These are phyloP conservation scores for Chenopodium quinoa DNA, from an alignment of 148 eudicot genomes.

Conservation along the genomic window DNA sequence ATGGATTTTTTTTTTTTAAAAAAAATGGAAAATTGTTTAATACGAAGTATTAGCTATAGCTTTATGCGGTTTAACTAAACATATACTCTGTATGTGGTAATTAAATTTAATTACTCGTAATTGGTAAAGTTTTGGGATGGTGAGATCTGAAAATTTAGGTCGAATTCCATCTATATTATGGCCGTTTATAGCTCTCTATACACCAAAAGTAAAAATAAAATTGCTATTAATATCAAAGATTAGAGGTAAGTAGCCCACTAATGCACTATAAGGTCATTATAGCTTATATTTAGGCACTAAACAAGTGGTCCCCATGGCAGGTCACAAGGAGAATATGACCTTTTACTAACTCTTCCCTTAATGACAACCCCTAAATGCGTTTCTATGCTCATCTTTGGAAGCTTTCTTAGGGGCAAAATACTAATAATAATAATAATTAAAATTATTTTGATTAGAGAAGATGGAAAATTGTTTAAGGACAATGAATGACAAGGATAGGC, in stretches of 20 bases:
- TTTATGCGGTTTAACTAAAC: too few relatives aligned
- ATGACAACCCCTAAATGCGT: conserved; percentile 21
- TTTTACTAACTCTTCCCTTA: conserved; percentile 26
- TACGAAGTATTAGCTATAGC: too few relatives aligned
- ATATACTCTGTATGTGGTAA: too few relatives aligned
- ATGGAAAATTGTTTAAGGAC: conserved; percentile 10
- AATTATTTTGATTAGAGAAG: not conserved
- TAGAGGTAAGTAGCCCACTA: conserved; percentile 4
- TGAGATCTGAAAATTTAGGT: too few relatives aligned
- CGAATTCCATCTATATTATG: too few relatives aligned
- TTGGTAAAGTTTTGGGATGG: too few relatives aligned
- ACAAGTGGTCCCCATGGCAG: conserved; percentile 8
- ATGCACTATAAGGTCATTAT: conserved; percentile 18
- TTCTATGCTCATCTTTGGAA: not conserved
- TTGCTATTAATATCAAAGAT: too few relatives aligned
- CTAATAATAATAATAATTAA: not conserved
- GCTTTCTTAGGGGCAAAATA: not conserved
- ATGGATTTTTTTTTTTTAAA: too few relatives aligned
- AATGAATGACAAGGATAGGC: conserved; percentile 27
- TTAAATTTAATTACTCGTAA: too few relatives aligned
- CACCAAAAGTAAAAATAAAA: too few relatives aligned
- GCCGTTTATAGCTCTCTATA: too few relatives aligned
- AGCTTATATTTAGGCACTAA: not conserved
- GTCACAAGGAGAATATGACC: conserved; percentile 31
- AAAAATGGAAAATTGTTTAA: too few relatives aligned